A percentile compares a stretch with the other conserved stretches of the same genome.
Evolutionary conservation across 345 rosid genomes (phyloP).

Genomic region (Moricandia arvensis): DNA sequence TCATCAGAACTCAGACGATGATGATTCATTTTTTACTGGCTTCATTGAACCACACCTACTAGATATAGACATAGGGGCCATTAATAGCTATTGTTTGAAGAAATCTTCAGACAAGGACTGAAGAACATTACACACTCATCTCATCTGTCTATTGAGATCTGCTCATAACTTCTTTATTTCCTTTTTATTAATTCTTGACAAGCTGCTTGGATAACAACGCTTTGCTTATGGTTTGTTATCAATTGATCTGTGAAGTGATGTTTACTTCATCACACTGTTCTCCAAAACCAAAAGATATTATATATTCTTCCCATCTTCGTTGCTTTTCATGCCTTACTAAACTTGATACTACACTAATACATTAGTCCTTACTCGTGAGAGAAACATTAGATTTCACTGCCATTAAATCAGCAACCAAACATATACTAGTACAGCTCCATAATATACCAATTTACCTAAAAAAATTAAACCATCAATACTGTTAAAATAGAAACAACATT

Average conservation of each 20-base stretch:
- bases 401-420: background rate
- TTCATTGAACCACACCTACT: background rate
- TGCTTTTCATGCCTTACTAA: background rate
- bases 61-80: background rate
- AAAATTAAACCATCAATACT: too few relatives aligned
- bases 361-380: background rate
- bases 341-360: background rate
- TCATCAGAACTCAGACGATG: background rate
- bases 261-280: background rate
- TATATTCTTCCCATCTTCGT: background rate
- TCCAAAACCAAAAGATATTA: background rate
- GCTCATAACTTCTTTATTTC: background rate
- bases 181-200: background rate
- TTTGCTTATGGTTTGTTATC: background rate
- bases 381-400: background rate
- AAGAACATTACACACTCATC: conserved; percentile 18
- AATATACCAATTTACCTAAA: too few relatives aligned
- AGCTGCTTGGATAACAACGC: background rate
- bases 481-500: too few relatives aligned
- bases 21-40: background rate
- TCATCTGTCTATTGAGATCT: background rate
- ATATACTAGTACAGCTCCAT: too few relatives aligned
- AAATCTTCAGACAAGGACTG: background rate
- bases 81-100: background rate
- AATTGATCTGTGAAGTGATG: background rate